Evolutionary conservation across 169 alveolate species (phyloP).

Genomic region (Cryptosporidium viatorum): DNA sequence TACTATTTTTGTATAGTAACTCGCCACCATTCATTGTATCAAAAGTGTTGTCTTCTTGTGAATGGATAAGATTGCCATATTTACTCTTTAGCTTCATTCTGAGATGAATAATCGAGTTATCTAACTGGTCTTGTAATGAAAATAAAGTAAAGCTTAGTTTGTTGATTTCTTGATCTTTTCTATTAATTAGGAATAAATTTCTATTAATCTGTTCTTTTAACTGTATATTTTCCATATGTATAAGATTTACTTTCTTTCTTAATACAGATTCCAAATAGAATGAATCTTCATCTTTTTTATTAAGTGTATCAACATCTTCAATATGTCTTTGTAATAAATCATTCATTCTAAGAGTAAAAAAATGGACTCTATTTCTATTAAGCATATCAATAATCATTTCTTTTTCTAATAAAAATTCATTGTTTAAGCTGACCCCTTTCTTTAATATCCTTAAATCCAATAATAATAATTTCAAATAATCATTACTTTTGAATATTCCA

Average conservation of each 20-base stretch:
- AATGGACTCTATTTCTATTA: slow-evolving; percentile 42
- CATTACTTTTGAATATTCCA: slow-evolving; percentile 44
- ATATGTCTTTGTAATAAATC: slow-evolving; percentile 29
- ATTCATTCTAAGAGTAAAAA: slow-evolving; percentile 22
- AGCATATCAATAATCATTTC: slow-evolving; percentile 48
- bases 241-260: slow-evolving; percentile 47
- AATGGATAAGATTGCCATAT: slow-evolving; percentile 14
- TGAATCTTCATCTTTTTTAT: slow-evolving; percentile 58
- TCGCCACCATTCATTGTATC: not conserved
- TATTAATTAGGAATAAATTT: slow-evolving; percentile 4
- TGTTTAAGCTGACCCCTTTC: not conserved
- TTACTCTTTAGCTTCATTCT: slow-evolving; percentile 38
- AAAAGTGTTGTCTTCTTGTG: not conserved
- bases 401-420: slow-evolving; percentile 11
- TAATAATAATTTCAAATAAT: slow-evolving; percentile 12
- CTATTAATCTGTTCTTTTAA: slow-evolving; percentile 24
- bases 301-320: slow-evolving; percentile 41
- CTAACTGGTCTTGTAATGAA: slow-evolving; percentile 54
- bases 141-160: slow-evolving; percentile 20
- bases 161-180: slow-evolving; percentile 45
- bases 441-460: slow-evolving; percentile 52
- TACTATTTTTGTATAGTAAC: not conserved
- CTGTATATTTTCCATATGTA: slow-evolving; percentile 38
- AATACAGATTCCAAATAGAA: slow-evolving; percentile 51
- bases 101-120: slow-evolving; percentile 38